phyloP scores from a whole-genome alignment of 352 stramenopile species.

The Paralagenidium karlingii region DNA sequence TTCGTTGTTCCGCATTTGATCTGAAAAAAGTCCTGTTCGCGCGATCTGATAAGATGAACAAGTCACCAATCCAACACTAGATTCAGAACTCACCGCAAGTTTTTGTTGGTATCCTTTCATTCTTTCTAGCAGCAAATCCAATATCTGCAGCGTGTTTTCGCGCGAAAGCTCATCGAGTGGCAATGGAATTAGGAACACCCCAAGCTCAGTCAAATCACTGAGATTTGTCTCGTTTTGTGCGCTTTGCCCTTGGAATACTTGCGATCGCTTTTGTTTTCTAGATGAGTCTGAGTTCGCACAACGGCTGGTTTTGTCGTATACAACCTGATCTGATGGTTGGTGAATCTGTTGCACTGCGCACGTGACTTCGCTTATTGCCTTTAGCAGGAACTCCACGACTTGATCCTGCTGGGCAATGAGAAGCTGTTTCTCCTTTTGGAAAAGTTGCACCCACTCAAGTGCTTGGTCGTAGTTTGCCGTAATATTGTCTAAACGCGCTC shows the following conservation, averaged over 20 bases:
- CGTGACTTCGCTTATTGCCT: slow-evolving; percentile 17
- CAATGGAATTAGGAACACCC: slow-evolving; percentile 9
- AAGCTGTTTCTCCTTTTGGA: slow-evolving; percentile 42
- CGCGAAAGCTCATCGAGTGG: slow-evolving; percentile 36
- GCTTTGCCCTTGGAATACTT: too few relatives aligned
- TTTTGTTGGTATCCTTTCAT: slow-evolving; percentile 44
- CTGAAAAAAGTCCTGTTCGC: too few relatives aligned
- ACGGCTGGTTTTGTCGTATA: slow-evolving; percentile 1
- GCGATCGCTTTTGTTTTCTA: slow-evolving; percentile 23
- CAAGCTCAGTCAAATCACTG: too few relatives aligned
- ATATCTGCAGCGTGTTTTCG: slow-evolving; percentile 22
- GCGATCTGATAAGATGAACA: too few relatives aligned
- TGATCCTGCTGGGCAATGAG: slow-evolving; percentile 48
- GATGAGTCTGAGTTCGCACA: slow-evolving; percentile 7
- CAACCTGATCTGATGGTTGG: background rate
- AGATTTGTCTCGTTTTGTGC: too few relatives aligned
- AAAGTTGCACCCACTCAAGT: slow-evolving; percentile 28
- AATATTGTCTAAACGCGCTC: slow-evolving; percentile 8
- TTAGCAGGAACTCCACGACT: slow-evolving; percentile 45
- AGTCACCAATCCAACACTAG: too few relatives aligned
- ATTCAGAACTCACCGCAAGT: slow-evolving; percentile 23
- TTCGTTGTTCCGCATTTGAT: too few relatives aligned
- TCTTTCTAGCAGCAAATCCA: slow-evolving; percentile 52
- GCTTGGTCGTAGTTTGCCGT: slow-evolving; percentile 19
- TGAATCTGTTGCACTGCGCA: slow-evolving; percentile 1